Evolutionary conservation across 345 rosid species (phyloP).

Genomic region (Lepidium africanum): DNA sequence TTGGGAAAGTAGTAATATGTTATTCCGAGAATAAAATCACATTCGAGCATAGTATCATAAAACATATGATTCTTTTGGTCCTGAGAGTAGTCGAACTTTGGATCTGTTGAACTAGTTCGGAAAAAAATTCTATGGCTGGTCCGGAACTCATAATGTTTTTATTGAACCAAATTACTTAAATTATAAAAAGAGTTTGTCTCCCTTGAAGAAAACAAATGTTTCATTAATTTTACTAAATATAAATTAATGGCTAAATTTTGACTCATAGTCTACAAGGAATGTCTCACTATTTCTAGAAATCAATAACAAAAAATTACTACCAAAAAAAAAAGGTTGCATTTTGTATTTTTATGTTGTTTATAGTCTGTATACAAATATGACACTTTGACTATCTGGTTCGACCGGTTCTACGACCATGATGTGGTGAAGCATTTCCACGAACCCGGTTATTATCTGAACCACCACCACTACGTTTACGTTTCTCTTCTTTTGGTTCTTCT

Average conservation of each 20-base stretch:
- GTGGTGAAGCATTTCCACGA: conserved; percentile 3
- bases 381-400: conserved; percentile 19
- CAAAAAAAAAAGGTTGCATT: background rate
- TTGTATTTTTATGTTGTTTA: background rate
- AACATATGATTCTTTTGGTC: no score
- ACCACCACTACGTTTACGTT: conserved; percentile 8
- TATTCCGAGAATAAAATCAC: no score
- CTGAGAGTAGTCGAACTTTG: no score
- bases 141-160: no score
- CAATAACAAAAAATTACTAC: background rate
- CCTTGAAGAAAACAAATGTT: no score
- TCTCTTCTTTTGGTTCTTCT: conserved; percentile 30
- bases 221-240: background rate
- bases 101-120: no score
- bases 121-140: no score
- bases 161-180: no score
- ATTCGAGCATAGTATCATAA: no score
- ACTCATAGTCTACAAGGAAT: background rate
- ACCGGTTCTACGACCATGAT: conserved; percentile 17
- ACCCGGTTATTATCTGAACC: conserved; percentile 10
- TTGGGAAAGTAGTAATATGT: no score
- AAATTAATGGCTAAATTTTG: background rate
- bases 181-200: no score
- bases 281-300: background rate
- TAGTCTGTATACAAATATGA: background rate